These are phyloP conservation scores for Ophiostoma sp. DNA, from an alignment of 2,329 filamentous ascomycete genomes.

Conservation along the genomic window DNA sequence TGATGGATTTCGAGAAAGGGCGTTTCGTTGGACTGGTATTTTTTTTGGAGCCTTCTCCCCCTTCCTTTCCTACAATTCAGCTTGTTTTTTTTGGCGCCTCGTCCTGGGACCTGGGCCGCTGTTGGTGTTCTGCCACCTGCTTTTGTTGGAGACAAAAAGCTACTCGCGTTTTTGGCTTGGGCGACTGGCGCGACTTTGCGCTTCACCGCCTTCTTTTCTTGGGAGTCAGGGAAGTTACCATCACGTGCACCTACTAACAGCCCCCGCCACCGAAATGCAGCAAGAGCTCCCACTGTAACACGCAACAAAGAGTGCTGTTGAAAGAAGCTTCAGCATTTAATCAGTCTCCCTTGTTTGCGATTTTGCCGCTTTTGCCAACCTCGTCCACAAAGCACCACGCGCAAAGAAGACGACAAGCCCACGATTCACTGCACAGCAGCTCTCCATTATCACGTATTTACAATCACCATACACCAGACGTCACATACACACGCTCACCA, in stretches of 20 bases:
- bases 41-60: background rate
- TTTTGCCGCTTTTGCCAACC: constrained; percentile 20
- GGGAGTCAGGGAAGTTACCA: background rate
- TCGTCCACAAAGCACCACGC: background rate
- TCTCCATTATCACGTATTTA: background rate
- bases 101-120: background rate
- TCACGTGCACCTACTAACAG: constrained; percentile 5
- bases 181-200: background rate
- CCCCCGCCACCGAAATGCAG: background rate
- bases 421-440: background rate
- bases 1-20: background rate
- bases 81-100: constrained; percentile 12
- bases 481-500: constrained; percentile 37
- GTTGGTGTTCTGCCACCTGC: background rate
- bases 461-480: background rate
- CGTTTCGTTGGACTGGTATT: background rate
- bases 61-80: background rate
- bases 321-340: background rate
- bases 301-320: background rate
- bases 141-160: background rate
- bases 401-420: background rate
- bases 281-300: background rate
- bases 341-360: background rate
- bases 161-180: background rate
- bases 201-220: constrained; percentile 16